Base-by-base conservation (phyloP, 495 filamentous ascomycete species). In the Podospora pseudocomata region DNA sequence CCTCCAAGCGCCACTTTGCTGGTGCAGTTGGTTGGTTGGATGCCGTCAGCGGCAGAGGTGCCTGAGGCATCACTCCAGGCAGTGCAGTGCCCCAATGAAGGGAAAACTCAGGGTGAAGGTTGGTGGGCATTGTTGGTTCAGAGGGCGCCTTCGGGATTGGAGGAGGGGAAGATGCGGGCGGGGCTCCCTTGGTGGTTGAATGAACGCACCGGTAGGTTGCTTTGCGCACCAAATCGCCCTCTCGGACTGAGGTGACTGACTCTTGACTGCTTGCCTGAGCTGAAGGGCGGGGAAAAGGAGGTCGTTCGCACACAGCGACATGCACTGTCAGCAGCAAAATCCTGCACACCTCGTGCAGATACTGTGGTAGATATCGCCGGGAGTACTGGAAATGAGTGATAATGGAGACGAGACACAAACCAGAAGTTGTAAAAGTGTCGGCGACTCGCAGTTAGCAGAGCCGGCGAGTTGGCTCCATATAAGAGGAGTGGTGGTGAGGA, bases 91-190 rank as follows among this genome's bases (percentile, higher is more conserved):
- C 20, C 20, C 30, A 32, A 32, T 49, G 13, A 11, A 16, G 39
- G 39, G 39, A 3, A 39, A 49, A 49, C 11, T 49, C 39, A 16
- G 39, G 39, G 39, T 49, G 39, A 49, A 49, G 39, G 30, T 19
- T 58, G 55, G 55, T 58, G 18, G 55, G 18, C 55, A 58, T 19
- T 58, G 61, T 28, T 63, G 61, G 61, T 63, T 2, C 20, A 32
- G 30, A 61, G n/a, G 61, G 32, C 26, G 61, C 6, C n/a, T 34
- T 63, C 61, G 26, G 61, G 61, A 63, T 63, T 63, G 61, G 61
- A 63, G 26, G 61, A 63, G 32, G 34, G 16, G 19, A 5, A 16
- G 60, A 32, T 5, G 23, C n/a, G 23, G 30, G 61, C 32, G 61
- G 61, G 61, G 61, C 28, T 15, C 30, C 30, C 7, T 32, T 18